A percentile compares a stretch with the other conserved stretches of the same genome.
Evolutionary conservation across 2,329 filamentous ascomycete species (phyloP).

Genomic region (Alternaria angustiovoidea): DNA sequence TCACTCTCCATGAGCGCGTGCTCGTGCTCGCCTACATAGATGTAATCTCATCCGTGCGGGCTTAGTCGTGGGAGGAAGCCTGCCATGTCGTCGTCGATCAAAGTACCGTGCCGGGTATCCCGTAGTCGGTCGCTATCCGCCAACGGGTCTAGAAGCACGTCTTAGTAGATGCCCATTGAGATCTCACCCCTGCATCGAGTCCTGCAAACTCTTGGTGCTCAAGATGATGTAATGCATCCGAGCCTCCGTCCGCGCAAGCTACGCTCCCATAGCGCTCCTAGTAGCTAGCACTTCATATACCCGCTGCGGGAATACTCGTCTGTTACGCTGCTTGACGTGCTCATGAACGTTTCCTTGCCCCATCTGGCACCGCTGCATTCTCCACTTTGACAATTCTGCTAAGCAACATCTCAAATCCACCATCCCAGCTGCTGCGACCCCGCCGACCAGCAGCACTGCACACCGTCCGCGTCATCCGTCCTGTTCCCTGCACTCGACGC

Average conservation of each 20-base stretch:
- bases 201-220: slow-evolving; percentile 19
- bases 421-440: slow-evolving; percentile 23
- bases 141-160: slow-evolving; percentile 24
- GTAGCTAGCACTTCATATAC: slow-evolving; percentile 4
- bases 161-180: slow-evolving; percentile 24
- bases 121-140: slow-evolving; percentile 35
- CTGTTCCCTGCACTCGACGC: slow-evolving; percentile 29
- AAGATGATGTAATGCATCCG: slow-evolving; percentile 41
- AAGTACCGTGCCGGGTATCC: slow-evolving; percentile 36
- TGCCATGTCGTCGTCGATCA: slow-evolving; percentile 22
- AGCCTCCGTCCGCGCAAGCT: slow-evolving; percentile 22
- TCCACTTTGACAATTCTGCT: neutral
- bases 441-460: slow-evolving; percentile 21
- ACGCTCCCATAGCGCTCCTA: neutral
- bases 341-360: neutral
- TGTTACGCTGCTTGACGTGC: slow-evolving; percentile 13
- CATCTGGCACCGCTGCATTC: neutral
- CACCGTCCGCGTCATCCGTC: slow-evolving; percentile 41
- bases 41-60: slow-evolving; percentile 8
- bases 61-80: slow-evolving; percentile 1
- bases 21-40: neutral
- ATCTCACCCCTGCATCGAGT: slow-evolving; percentile 27
- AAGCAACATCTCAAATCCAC: neutral
- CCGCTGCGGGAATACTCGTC: slow-evolving; percentile 15
- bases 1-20: slow-evolving; percentile 5